Percentiles rank a stretch among this genome's conserved stretches.
phyloP scores from a whole-genome alignment of 192 early-diverging fungal species.

The Rhizophagus clarus region DNA sequence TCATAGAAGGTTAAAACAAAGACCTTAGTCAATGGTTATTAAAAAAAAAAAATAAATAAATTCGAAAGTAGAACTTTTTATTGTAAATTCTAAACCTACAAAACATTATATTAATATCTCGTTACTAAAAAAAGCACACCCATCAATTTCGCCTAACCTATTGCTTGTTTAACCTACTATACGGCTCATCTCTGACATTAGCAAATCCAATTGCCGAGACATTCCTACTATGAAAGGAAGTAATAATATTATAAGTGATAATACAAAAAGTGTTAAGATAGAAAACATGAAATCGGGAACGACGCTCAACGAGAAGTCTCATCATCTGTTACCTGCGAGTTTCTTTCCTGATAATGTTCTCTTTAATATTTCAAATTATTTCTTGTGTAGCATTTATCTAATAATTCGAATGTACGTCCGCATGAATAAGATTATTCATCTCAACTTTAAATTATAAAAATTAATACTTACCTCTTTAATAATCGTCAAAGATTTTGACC shows the following conservation, averaged over 20 bases:
- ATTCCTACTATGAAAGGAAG: slow-evolving; percentile 11
- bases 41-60: too few species aligned
- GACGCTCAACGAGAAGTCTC: slow-evolving; percentile 19
- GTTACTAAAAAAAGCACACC: too few species aligned
- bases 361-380: slow-evolving; percentile 13
- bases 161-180: neutral
- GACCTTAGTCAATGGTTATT: too few species aligned
- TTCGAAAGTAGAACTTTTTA: too few species aligned
- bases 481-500: slow-evolving; percentile 9
- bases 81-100: too few species aligned
- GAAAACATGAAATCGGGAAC: slow-evolving; percentile 16
- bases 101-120: too few species aligned
- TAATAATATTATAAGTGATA: neutral
- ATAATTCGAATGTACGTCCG: neutral
- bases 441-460: neutral
- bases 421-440: neutral
- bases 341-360: neutral
- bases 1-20: too few species aligned
- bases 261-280: neutral
- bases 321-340: slow-evolving; percentile 5
- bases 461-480: slow-evolving; percentile 13
- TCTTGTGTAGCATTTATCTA: slow-evolving; percentile 17
- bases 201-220: slow-evolving; percentile 24
- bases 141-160: too few species aligned
- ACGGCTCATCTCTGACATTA: slow-evolving; percentile 10